Percentiles rank a stretch among this genome's conserved stretches.
Conservation (phyloP, 768 basidiomycete species). For the Boletus reticulatus region DNA sequence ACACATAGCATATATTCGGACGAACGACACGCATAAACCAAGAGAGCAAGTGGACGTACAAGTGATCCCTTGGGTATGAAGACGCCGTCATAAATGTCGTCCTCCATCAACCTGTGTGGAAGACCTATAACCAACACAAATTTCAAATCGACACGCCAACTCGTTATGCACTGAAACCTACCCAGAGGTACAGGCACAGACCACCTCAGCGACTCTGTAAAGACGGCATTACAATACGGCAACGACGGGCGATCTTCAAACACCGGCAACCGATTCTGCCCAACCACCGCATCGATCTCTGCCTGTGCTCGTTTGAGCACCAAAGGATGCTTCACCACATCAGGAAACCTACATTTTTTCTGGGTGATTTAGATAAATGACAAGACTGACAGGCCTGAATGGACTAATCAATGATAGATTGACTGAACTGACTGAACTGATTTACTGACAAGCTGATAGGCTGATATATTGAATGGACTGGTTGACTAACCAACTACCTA, state of each 20-base stretch:
- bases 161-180: constrained; percentile 24
- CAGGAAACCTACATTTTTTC: too few species aligned
- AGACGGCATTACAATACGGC: constrained; percentile 57
- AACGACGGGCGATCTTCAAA: constrained; percentile 54
- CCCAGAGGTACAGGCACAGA: too few species aligned
- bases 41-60: constrained; percentile 29
- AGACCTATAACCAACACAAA: constrained; percentile 39
- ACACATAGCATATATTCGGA: constrained; percentile 33
- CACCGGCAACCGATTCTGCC: constrained; percentile 49
- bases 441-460: too few species aligned
- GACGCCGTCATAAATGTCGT: constrained; percentile 60
- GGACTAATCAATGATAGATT: too few species aligned
- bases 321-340: constrained; percentile 60
- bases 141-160: neutral
- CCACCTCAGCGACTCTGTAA: constrained; percentile 55
- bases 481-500: too few species aligned
- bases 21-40: neutral
- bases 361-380: too few species aligned
- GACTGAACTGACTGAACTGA: too few species aligned
- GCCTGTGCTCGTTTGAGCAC: constrained; percentile 56
- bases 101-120: constrained; percentile 63
- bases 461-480: too few species aligned
- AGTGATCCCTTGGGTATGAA: constrained; percentile 63
- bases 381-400: too few species aligned
- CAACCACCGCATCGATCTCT: constrained; percentile 58